Evolutionary conservation across 2,329 filamentous ascomycete genomes (phyloP).

Genomic region (Arthrocladium fulminans): DNA sequence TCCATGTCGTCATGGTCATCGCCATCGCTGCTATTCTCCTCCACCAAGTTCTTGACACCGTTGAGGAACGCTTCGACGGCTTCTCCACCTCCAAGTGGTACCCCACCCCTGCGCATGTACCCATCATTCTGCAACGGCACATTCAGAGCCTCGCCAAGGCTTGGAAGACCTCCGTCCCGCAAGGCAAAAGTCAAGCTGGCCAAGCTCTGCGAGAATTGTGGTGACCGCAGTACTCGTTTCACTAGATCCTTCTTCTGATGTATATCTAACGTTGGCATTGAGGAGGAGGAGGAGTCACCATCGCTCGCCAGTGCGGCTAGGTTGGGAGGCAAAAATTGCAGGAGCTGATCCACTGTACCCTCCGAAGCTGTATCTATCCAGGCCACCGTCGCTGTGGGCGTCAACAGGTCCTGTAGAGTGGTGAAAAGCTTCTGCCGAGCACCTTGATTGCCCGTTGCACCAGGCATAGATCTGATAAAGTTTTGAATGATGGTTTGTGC

Average conservation of each 20-base stretch:
- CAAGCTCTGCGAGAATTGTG: slow-evolving; percentile 82
- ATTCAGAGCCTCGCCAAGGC: slow-evolving; percentile 74
- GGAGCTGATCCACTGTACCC: slow-evolving; percentile 59
- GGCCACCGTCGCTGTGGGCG: slow-evolving; percentile 66
- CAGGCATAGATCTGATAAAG: slow-evolving; percentile 73
- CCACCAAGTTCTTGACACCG: slow-evolving; percentile 71
- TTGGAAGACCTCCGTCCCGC: slow-evolving; percentile 81
- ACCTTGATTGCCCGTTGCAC: slow-evolving; percentile 41
- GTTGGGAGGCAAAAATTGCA: slow-evolving; percentile 68
- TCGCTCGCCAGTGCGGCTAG: slow-evolving; percentile 70
- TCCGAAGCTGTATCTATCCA: slow-evolving; percentile 58
- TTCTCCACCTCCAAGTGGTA: slow-evolving; percentile 79
- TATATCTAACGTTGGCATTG: slow-evolving; percentile 62
- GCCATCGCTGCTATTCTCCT: slow-evolving; percentile 34
- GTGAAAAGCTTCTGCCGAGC: slow-evolving; percentile 61
- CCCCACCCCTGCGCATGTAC: slow-evolving; percentile 63
- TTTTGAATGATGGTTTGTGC: slow-evolving; percentile 74
- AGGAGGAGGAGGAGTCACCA: slow-evolving; percentile 53
- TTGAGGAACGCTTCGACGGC: slow-evolving; percentile 87
- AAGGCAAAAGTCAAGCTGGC: slow-evolving; percentile 78
- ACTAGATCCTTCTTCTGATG: slow-evolving; percentile 73
- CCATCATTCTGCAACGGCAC: slow-evolving; percentile 79
- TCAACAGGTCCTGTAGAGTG: slow-evolving; percentile 75
- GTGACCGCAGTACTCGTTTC: slow-evolving; percentile 72
- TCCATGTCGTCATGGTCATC: slow-evolving; percentile 35